Evolutionary conservation across 1,284 basidiomycete genomes (phyloP).

Genomic region (Cystobasidium sp.): DNA sequence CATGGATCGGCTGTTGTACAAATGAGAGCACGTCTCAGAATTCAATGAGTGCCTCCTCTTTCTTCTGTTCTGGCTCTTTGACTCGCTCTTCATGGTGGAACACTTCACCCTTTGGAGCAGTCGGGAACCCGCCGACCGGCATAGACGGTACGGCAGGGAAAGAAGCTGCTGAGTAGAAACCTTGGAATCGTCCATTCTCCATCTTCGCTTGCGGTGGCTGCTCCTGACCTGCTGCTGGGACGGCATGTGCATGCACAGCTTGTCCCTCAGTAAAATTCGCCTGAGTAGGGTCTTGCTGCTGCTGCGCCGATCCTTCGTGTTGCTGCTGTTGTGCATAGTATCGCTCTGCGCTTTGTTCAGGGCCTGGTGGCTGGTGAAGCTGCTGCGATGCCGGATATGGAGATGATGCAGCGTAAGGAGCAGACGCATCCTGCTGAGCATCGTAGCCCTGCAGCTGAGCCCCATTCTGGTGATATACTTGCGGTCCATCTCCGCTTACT

Average conservation of each 20-base stretch:
- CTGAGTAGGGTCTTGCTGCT: no score
- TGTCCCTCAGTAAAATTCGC: no score
- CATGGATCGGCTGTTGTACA: background rate
- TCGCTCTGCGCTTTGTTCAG: no score
- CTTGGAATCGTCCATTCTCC: constrained; percentile 18
- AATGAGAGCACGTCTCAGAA: constrained; percentile 4
- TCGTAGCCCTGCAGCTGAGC: no score
- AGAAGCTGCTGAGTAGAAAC: constrained; percentile 33
- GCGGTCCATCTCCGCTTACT: background rate
- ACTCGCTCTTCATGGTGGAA: constrained; percentile 1
- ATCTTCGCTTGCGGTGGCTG: constrained; percentile 6
- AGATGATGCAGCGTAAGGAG: no score
- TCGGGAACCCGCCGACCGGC: constrained; percentile 35
- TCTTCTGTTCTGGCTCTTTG: constrained; percentile 1
- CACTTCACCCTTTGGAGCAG: constrained; percentile 27
- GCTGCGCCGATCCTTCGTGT: no score
- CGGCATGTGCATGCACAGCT: background rate
- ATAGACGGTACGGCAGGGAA: constrained; percentile 33
- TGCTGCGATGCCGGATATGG: background rate
- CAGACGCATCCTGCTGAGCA: no score
- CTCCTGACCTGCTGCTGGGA: background rate
- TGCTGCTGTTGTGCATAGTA: no score
- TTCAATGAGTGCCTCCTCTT: constrained; percentile 40
- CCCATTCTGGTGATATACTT: background rate
- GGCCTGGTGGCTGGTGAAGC: no score